phyloP scores from a whole-genome alignment of 192 early-diverging fungal genomes.

The Dissophora ornata region DNA sequence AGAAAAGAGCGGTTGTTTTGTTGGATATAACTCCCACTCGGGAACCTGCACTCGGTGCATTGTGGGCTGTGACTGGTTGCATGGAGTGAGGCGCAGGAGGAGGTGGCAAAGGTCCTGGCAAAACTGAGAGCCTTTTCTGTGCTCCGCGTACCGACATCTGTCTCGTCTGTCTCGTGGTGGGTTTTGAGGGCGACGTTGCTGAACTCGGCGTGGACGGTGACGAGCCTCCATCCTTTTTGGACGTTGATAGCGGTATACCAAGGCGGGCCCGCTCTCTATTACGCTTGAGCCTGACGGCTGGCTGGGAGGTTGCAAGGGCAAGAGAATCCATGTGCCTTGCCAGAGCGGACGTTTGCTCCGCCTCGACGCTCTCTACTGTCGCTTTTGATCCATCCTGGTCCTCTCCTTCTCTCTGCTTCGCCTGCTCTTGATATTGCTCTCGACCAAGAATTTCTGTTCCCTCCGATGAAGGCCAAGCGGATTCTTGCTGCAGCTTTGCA shows the following conservation, averaged over 20 bases:
- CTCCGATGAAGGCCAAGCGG: too few species aligned
- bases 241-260: neutral
- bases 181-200: neutral
- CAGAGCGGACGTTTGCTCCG: slow-evolving; percentile 3
- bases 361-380: too few species aligned
- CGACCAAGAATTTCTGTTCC: neutral
- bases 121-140: slow-evolving; percentile 16
- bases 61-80: neutral
- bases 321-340: neutral
- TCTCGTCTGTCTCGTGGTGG: neutral
- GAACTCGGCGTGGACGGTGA: neutral
- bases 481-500: too few species aligned
- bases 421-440: neutral
- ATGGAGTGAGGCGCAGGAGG: neutral
- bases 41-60: too few species aligned
- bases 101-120: neutral
- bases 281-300: neutral
- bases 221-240: neutral
- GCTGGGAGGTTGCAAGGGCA: neutral
- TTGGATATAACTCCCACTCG: neutral
- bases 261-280: neutral
- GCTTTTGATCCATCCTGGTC: neutral
- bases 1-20: neutral
- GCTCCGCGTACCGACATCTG: slow-evolving; percentile 8
- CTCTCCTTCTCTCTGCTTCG: neutral